Percentiles rank a stretch among this genome's conserved stretches.
Conservation (phyloP, 306 rosid species). For the Cicer bijugum region DNA sequence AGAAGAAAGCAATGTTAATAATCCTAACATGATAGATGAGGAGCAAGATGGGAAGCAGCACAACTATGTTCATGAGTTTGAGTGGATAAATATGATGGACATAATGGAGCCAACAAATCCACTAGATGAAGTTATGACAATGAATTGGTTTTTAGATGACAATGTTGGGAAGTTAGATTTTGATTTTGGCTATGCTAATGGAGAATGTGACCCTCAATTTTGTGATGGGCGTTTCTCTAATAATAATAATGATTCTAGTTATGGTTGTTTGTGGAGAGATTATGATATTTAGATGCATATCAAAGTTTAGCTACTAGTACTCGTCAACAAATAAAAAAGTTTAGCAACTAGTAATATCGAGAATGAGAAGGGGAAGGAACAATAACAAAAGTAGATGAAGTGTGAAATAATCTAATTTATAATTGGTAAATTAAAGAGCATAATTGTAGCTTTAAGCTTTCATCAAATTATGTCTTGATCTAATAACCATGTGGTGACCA, state of each 20-base stretch:
- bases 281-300: constrained; percentile 28
- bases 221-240: constrained; percentile 36
- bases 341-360: constrained; percentile 16
- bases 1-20: not conserved
- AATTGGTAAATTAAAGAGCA: constrained; percentile 8
- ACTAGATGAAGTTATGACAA: constrained; percentile 33
- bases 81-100: constrained; percentile 49
- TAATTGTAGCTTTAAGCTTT: not conserved
- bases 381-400: constrained; percentile 11
- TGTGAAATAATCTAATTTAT: constrained; percentile 16
- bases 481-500: not conserved
- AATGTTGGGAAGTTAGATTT: constrained; percentile 47
- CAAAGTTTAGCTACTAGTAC: constrained; percentile 4
- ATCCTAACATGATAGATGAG: not conserved
- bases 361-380: not conserved
- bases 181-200: constrained; percentile 44
- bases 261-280: constrained; percentile 55
- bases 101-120: constrained; percentile 41
- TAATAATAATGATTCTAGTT: constrained; percentile 43
- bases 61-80: constrained; percentile 37
- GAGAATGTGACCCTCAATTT: constrained; percentile 46
- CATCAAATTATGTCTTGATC: not conserved
- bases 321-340: not conserved
- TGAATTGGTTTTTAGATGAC: constrained; percentile 56
- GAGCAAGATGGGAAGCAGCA: constrained; percentile 11